Evolutionary conservation across 2,329 filamentous ascomycete species (phyloP).

Genomic region (Coniochaeta hoffmannii): DNA sequence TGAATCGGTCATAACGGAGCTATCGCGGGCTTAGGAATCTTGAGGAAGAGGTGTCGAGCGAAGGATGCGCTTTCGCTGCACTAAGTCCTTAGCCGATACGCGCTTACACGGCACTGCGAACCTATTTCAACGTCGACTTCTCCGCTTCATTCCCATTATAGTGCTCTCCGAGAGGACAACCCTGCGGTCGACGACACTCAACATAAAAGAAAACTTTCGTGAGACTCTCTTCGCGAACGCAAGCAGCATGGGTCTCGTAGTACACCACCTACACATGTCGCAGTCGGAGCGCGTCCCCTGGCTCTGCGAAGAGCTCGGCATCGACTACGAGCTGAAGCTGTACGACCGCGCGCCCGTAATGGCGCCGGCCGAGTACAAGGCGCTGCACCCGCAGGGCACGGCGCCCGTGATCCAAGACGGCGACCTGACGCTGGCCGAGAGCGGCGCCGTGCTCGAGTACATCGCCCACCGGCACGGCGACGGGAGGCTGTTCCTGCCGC

Average conservation of each 20-base stretch:
- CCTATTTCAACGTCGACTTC: background rate
- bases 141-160: background rate
- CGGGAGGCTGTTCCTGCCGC: constrained; percentile 38
- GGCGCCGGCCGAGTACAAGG: constrained; percentile 30
- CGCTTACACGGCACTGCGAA: background rate
- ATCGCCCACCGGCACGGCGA: constrained; percentile 45
- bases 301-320: constrained; percentile 56
- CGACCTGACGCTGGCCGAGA: constrained; percentile 49
- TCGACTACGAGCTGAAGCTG: constrained; percentile 36
- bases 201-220: no score
- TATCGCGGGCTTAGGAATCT: background rate
- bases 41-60: background rate
- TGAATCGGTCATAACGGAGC: background rate
- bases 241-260: constrained; percentile 19
- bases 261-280: constrained; percentile 49
- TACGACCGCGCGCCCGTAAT: constrained; percentile 25
- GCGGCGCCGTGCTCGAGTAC: constrained; percentile 54
- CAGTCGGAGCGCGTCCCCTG: constrained; percentile 59
- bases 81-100: no score
- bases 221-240: no score
- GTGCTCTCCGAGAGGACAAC: background rate
- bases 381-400: constrained; percentile 40
- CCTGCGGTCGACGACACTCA: no score
- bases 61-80: background rate
- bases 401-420: constrained; percentile 54